These are phyloP conservation scores for Trebouxia sp. DNA, from an alignment of 139 green algal genomes.

Conservation along the genomic window DNA sequence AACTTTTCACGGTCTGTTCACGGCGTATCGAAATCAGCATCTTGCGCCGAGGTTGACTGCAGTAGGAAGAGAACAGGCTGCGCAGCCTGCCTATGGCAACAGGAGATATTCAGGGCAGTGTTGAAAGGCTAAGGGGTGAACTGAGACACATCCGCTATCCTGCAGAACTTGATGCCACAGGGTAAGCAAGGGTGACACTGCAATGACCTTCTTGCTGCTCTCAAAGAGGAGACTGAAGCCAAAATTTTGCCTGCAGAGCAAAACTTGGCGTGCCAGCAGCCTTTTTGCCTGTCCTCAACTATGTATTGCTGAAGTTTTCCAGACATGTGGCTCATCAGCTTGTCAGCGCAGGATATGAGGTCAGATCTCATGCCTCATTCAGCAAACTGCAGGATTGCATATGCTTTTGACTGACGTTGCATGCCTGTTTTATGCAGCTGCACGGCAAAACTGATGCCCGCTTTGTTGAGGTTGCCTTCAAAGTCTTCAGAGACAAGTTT, in stretches of 20 bases:
- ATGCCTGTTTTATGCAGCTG: slow-evolving; percentile 50
- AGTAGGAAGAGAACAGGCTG: too few species aligned
- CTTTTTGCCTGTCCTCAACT: slow-evolving; percentile 63
- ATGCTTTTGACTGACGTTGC: neutral
- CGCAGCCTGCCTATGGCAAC: too few species aligned
- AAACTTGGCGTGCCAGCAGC: slow-evolving; percentile 56
- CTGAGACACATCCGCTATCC: slow-evolving; percentile 58
- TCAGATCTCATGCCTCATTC: slow-evolving; percentile 7
- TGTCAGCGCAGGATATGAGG: slow-evolving; percentile 52
- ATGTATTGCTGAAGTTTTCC: slow-evolving; percentile 62
- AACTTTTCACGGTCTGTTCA: too few species aligned
- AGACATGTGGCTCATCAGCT: slow-evolving; percentile 55
- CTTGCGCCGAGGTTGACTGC: too few species aligned
- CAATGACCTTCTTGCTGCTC: too few species aligned
- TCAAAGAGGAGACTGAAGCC: too few species aligned
- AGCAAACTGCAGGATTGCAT: neutral
- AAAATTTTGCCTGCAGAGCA: slow-evolving; percentile 35
- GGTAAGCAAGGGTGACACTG: slow-evolving; percentile 41
- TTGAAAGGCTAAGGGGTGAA: slow-evolving; percentile 50
- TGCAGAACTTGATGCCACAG: slow-evolving; percentile 52
- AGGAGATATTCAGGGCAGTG: slow-evolving; percentile 59
- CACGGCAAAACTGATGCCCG: slow-evolving; percentile 72
- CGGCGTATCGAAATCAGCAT: too few species aligned
- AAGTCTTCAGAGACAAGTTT: slow-evolving; percentile 63
- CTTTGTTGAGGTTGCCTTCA: slow-evolving; percentile 70